Evolutionary conservation across 2,329 filamentous ascomycete genomes (phyloP).

Genomic region (Tolypocladium sp.): DNA sequence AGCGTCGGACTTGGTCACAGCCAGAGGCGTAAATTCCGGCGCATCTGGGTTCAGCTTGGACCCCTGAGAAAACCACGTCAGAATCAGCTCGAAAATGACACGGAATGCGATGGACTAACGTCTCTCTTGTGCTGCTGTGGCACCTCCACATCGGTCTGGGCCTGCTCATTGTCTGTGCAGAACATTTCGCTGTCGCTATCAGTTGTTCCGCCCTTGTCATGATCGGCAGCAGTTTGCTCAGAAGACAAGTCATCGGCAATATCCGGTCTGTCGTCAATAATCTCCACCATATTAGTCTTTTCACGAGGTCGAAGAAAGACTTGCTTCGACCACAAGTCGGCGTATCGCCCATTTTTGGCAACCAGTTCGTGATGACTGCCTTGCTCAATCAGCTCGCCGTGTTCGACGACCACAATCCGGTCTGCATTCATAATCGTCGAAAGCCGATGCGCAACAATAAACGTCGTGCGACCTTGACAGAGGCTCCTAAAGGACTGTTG

Average conservation of each 20-base stretch:
- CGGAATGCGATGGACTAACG: slow-evolving; percentile 26
- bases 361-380: slow-evolving; percentile 53
- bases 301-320: slow-evolving; percentile 43
- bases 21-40: slow-evolving; percentile 43
- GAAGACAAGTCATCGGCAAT: slow-evolving; percentile 27
- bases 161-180: slow-evolving; percentile 9
- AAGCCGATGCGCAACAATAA: slow-evolving; percentile 59
- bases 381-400: slow-evolving; percentile 54
- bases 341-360: slow-evolving; percentile 49
- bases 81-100: slow-evolving; percentile 24
- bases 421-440: slow-evolving; percentile 65
- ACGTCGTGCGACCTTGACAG: slow-evolving; percentile 54
- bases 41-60: slow-evolving; percentile 47
- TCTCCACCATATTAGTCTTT: background rate
- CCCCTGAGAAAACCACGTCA: slow-evolving; percentile 33
- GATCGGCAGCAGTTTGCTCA: slow-evolving; percentile 23
- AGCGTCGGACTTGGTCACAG: background rate
- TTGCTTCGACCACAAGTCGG: slow-evolving; percentile 57
- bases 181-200: slow-evolving; percentile 13
- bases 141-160: slow-evolving; percentile 19
- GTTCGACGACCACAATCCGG: slow-evolving; percentile 54
- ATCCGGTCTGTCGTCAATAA: slow-evolving; percentile 9
- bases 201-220: slow-evolving; percentile 15
- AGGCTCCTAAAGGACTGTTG: slow-evolving; percentile 51
- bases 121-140: slow-evolving; percentile 33